These are phyloP conservation scores for Colletotrichum tanaceti DNA, from an alignment of 2,329 filamentous ascomycete genomes.

Conservation along the genomic window DNA sequence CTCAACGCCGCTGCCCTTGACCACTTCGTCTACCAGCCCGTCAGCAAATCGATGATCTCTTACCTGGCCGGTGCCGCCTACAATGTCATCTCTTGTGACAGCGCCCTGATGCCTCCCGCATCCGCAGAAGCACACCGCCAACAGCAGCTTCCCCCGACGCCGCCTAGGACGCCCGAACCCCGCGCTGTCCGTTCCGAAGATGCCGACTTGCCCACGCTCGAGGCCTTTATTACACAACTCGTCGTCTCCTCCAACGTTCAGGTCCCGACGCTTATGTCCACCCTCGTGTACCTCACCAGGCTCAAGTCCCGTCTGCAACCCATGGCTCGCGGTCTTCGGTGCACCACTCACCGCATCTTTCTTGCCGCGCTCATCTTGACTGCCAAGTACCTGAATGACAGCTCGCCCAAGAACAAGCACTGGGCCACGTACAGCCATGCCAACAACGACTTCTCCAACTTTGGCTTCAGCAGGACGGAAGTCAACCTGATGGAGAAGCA, in stretches of 20 bases:
- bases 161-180: slow-evolving; percentile 61
- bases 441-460: slow-evolving; percentile 71
- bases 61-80: slow-evolving; percentile 80
- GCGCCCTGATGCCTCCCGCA: slow-evolving; percentile 62
- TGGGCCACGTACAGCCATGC: slow-evolving; percentile 95
- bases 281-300: slow-evolving; percentile 90
- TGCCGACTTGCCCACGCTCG: slow-evolving; percentile 78
- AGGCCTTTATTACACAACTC: slow-evolving; percentile 91
- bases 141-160: slow-evolving; percentile 58
- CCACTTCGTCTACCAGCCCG: slow-evolving; percentile 82
- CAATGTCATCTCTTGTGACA: slow-evolving; percentile 84
- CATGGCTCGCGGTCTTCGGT: slow-evolving; percentile 94
- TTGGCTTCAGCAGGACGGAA: slow-evolving; percentile 93
- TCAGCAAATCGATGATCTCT: slow-evolving; percentile 79
- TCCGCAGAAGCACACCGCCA: slow-evolving; percentile 52
- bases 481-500: slow-evolving; percentile 99
- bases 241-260: slow-evolving; percentile 95
- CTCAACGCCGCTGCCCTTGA: slow-evolving; percentile 81
- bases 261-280: slow-evolving; percentile 96
- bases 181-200: slow-evolving; percentile 60
- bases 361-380: slow-evolving; percentile 86
- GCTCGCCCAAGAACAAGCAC: slow-evolving; percentile 99
- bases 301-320: slow-evolving; percentile 88
- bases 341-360: slow-evolving; percentile 98
- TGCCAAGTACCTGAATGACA: slow-evolving; percentile 98